These are phyloP conservation scores for Aspergillus puulaauensis DNA, from an alignment of 2,329 filamentous ascomycete species.

Conservation along the genomic window DNA sequence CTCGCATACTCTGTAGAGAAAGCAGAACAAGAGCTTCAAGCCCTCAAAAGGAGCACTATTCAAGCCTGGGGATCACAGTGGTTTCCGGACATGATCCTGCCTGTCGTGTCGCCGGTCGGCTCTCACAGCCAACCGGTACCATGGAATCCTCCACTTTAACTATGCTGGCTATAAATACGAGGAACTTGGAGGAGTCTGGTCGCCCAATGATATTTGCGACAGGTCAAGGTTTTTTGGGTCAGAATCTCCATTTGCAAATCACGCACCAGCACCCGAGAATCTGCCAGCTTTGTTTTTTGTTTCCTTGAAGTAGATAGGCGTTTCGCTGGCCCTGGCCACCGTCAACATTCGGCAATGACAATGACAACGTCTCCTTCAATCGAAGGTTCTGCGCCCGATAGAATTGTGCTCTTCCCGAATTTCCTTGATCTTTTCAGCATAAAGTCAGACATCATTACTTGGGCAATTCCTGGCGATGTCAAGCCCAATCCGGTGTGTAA, in stretches of 20 bases:
- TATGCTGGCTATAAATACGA: slow-evolving; percentile 6
- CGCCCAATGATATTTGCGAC: background rate
- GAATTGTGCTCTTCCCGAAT: background rate
- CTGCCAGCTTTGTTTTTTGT: background rate
- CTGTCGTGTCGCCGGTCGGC: no score
- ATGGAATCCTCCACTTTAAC: background rate
- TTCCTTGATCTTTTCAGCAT: background rate
- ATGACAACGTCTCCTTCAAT: background rate
- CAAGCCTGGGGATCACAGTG: background rate
- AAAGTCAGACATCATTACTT: background rate
- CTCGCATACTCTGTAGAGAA: background rate
- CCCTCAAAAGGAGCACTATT: background rate
- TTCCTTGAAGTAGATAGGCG: background rate
- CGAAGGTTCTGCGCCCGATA: background rate
- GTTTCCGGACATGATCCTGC: background rate
- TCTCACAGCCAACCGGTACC: background rate
- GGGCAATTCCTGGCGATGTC: background rate
- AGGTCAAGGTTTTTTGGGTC: background rate
- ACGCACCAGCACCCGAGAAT: background rate
- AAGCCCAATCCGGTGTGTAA: background rate
- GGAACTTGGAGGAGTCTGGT: background rate
- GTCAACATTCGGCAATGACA: background rate
- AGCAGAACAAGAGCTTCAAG: background rate
- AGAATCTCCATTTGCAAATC: background rate
- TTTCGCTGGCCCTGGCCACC: background rate